Conservation (phyloP, 176 grass and related monocot genomes). For the Pontederia paniculata region DNA sequence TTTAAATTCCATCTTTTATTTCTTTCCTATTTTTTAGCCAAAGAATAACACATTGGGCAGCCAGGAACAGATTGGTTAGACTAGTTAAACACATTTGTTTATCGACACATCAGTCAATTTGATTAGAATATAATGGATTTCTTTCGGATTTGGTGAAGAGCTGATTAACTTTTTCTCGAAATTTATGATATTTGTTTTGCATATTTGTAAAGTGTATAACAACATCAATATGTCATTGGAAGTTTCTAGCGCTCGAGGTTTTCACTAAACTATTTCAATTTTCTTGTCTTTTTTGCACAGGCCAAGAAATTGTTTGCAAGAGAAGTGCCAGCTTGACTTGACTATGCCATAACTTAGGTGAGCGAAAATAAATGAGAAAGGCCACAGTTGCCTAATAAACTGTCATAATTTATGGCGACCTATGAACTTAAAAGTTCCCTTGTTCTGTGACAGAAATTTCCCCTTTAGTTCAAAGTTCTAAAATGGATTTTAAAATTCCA, state of each 20-base stretch:
- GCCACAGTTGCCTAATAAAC: too few relatives aligned
- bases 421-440: too few relatives aligned
- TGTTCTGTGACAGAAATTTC: too few relatives aligned
- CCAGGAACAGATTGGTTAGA: too few relatives aligned
- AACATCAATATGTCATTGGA: neutral
- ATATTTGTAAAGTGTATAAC: neutral
- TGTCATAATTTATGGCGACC: too few relatives aligned
- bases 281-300: constrained; percentile 4
- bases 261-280: neutral
- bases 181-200: neutral
- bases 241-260: neutral
- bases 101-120: too few relatives aligned
- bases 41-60: neutral
- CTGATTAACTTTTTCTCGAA: neutral
- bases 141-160: neutral
- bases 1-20: neutral
- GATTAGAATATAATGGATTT: too few relatives aligned
- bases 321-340: constrained; percentile 11
- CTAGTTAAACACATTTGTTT: too few relatives aligned
- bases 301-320: constrained; percentile 11
- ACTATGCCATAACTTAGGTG: too few relatives aligned
- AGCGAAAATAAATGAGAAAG: too few relatives aligned
- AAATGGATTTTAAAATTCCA: too few relatives aligned
- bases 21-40: neutral
- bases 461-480: too few relatives aligned